A percentile compares a stretch with the other conserved stretches of the same genome.
Evolutionary conservation across 345 rosid genomes (phyloP).

Genomic region (Clausena lansium): DNA sequence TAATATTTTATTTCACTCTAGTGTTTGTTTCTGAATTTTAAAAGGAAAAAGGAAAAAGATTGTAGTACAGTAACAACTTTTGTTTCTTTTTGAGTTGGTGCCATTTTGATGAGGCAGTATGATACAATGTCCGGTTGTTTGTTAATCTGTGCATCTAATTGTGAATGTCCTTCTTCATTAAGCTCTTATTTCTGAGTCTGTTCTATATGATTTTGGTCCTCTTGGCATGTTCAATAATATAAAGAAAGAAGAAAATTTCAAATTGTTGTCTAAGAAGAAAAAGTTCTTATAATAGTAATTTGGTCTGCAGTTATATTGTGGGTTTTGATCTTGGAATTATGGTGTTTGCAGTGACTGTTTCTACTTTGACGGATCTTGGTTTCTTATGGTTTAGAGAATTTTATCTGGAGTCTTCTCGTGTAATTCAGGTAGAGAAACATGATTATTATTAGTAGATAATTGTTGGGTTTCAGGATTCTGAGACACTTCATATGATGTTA

Average conservation of each 20-base stretch:
- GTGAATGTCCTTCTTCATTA: neutral
- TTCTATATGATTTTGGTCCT: neutral
- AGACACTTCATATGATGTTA: neutral
- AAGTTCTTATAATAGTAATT: neutral
- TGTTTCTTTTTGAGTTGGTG: neutral
- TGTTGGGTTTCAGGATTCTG: neutral
- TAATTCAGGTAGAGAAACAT: constrained; percentile 72
- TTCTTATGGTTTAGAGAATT: constrained; percentile 99
- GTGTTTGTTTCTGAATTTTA: neutral
- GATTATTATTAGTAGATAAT: neutral
- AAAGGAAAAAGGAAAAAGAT: neutral
- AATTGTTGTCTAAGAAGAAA: neutral
- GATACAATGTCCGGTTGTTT: neutral
- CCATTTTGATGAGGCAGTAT: neutral
- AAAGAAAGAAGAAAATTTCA: neutral
- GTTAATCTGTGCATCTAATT: neutral
- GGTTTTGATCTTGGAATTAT: neutral
- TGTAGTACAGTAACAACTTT: neutral
- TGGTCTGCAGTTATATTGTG: neutral
- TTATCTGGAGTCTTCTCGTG: constrained; percentile 98
- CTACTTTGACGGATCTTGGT: constrained; percentile 88
- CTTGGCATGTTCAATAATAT: neutral
- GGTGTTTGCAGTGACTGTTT: constrained; percentile 71
- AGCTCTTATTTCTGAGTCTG: neutral
- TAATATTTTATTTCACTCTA: neutral